Evolutionary conservation across 2,329 filamentous ascomycete species (phyloP).

Genomic region (Pestalotiopsis sp.): DNA sequence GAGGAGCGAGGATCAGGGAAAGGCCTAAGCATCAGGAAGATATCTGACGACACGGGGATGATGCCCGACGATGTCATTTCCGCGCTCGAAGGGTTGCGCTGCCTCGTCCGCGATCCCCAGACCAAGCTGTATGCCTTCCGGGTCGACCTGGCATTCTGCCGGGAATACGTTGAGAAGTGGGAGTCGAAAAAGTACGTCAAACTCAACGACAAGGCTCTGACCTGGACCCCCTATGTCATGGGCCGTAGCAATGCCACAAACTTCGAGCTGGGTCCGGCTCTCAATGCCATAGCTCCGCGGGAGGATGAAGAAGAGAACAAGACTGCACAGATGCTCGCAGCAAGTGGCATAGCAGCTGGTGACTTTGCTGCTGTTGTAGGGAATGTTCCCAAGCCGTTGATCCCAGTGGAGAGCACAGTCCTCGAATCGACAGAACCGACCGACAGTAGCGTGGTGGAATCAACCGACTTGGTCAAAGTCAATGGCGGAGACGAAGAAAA

Average conservation of each 20-base stretch:
- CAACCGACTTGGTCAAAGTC: conserved; percentile 21
- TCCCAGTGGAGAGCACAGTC: conserved; percentile 28
- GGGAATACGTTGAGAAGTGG: conserved; percentile 86
- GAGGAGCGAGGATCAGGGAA: conserved; percentile 41
- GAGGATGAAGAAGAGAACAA: conserved; percentile 68
- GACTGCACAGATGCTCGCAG: conserved; percentile 32
- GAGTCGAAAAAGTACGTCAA: conserved; percentile 86
- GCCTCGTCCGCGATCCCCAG: conserved; percentile 84
- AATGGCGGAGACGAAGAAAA: conserved; percentile 31
- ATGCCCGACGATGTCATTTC: conserved; percentile 96
- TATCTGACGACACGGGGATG: conserved; percentile 91
- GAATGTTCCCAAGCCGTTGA: conserved; percentile 32
- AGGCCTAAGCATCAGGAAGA: conserved; percentile 64
- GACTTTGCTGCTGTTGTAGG: conserved; percentile 28
- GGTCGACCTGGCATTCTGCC: conserved; percentile 83
- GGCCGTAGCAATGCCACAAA: conserved; percentile 80
- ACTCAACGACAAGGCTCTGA: conserved; percentile 77
- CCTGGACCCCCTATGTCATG: conserved; percentile 98
- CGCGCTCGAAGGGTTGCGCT: conserved; percentile 85
- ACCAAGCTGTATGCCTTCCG: conserved; percentile 89
- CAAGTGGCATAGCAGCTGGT: conserved; percentile 33
- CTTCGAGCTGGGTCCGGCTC: conserved; percentile 78
- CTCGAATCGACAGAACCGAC: conserved; percentile 44
- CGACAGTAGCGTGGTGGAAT: conserved; percentile 29
- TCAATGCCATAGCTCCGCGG: conserved; percentile 86